Conservation (phyloP, 2,329 filamentous ascomycete genomes). For the Aureobasidium sp. region DNA sequence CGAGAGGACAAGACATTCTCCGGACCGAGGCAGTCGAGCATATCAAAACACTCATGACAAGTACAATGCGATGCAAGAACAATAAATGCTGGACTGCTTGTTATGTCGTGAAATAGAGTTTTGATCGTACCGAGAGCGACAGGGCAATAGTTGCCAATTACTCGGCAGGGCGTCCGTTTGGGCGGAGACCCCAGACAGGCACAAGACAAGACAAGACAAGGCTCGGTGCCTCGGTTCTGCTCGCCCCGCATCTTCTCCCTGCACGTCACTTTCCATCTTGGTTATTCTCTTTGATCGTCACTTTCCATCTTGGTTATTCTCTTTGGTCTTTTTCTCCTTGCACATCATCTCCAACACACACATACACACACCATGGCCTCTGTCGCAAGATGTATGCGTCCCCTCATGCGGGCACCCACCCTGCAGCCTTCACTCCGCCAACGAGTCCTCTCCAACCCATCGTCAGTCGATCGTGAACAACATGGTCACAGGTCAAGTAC, state of each 20-base stretch:
- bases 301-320: background rate
- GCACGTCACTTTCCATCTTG: background rate
- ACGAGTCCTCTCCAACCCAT: background rate
- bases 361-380: conserved; percentile 17
- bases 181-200: background rate
- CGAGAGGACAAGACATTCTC: too few species aligned
- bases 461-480: background rate
- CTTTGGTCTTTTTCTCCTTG: background rate
- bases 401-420: conserved; percentile 13
- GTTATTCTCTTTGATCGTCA: too few species aligned
- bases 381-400: conserved; percentile 17
- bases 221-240: background rate
- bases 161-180: too few species aligned
- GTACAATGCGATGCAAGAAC: too few species aligned
- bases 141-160: too few species aligned
- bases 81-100: too few species aligned
- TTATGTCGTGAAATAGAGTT: background rate
- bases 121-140: background rate
- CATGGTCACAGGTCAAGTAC: background rate
- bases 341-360: too few species aligned
- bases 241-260: conserved; percentile 1
- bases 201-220: too few species aligned
- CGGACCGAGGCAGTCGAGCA: too few species aligned
- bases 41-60: too few species aligned
- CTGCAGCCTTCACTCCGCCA: conserved; percentile 7